Conservation (phyloP, 495 filamentous ascomycete genomes). For the Hypoxylon subgilvum region DNA sequence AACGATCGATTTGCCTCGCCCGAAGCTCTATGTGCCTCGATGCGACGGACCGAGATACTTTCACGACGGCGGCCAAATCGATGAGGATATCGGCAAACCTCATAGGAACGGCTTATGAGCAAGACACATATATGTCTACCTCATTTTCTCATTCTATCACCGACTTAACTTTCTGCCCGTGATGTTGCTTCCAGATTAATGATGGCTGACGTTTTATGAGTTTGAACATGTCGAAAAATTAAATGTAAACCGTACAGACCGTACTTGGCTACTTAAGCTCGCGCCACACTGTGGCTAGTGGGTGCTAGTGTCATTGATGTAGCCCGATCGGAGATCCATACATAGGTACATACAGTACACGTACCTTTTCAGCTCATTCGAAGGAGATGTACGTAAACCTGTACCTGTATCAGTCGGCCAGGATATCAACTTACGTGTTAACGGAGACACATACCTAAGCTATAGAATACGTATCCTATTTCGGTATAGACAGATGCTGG, state of each 20-base stretch:
- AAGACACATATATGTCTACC: conserved; percentile 16
- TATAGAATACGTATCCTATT: too few relatives aligned
- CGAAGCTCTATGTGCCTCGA: conserved; percentile 81
- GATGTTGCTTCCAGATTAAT: conserved; percentile 11
- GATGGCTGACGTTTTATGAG: not conserved
- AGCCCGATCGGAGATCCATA: not conserved
- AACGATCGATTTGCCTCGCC: conserved; percentile 77
- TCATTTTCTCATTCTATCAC: conserved; percentile 21
- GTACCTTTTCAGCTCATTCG: too few relatives aligned
- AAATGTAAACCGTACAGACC: not conserved
- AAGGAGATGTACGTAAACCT: too few relatives aligned
- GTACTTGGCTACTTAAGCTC: conserved; percentile 9
- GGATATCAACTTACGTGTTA: too few relatives aligned
- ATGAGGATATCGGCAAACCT: conserved; percentile 64
- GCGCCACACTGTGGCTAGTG: conserved; percentile 41
- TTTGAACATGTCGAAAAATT: conserved; percentile 18
- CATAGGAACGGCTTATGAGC: conserved; percentile 41
- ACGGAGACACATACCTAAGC: too few relatives aligned
- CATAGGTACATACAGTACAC: too few relatives aligned
- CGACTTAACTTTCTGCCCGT: conserved; percentile 5
- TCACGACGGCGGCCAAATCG: conserved; percentile 78
- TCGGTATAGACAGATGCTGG: too few relatives aligned
- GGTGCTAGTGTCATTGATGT: not conserved
- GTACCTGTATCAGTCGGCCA: too few relatives aligned
- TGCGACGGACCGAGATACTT: conserved; percentile 77